These are phyloP conservation scores for Avena insularis DNA, from an alignment of 176 grass and related monocot genomes.

Conservation along the genomic window DNA sequence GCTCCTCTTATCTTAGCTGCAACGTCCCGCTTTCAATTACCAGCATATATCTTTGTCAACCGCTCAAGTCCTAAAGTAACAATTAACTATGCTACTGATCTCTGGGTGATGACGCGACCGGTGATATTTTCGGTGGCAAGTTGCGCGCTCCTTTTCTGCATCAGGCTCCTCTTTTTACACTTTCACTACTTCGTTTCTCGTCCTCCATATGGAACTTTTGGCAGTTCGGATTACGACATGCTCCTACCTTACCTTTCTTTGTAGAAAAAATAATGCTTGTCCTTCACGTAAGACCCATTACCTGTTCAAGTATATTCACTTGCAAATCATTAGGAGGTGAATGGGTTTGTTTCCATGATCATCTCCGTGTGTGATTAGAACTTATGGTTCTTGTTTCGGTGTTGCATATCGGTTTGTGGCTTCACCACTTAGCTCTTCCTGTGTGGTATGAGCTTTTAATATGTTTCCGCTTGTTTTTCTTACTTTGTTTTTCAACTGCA, in stretches of 20 bases:
- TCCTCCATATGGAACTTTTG: slow-evolving; percentile 17
- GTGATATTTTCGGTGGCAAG: not conserved
- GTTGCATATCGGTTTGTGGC: no score
- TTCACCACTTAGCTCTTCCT: no score
- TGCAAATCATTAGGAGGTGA: not conserved
- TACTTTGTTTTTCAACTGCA: no score
- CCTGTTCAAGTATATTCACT: not conserved
- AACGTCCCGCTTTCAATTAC: not conserved
- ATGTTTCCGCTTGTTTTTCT: no score
- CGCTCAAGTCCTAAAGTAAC: slow-evolving; percentile 40
- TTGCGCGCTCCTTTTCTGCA: slow-evolving; percentile 36
- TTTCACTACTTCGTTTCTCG: not conserved
- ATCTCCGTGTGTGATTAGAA: no score
- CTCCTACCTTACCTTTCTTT: slow-evolving; percentile 2
- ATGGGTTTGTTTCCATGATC: not conserved
- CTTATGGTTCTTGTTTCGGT: no score
- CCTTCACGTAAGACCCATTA: no score
- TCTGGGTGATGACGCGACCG: not conserved
- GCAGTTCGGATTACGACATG: slow-evolving; percentile 7
- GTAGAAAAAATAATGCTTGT: not conserved
- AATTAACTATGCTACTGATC: not conserved
- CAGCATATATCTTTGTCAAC: not conserved
- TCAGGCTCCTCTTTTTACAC: slow-evolving; percentile 28
- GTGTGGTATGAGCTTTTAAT: no score
- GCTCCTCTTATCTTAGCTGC: slow-evolving; percentile 25